Base-by-base conservation (phyloP, 2,329 filamentous ascomycete species). In the Aspergillus tanneri region DNA sequence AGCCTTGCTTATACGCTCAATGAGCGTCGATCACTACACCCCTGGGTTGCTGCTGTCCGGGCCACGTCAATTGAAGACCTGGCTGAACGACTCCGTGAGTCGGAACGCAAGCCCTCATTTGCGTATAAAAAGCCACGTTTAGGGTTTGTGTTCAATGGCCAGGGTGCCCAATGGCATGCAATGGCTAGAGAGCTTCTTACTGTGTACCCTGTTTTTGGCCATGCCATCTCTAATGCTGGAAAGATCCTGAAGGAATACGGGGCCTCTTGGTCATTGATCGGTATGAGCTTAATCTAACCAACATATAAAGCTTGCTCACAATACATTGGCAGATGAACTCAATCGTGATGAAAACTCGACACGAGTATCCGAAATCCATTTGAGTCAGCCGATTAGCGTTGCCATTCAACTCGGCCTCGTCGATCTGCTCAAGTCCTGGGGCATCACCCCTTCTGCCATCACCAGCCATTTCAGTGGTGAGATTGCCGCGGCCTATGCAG, bases 71-170 rank as follows among this genome's bases (percentile, higher is more conserved):
- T n/a, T n/a, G n/a, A n/a, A n/a, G n/a, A n/a, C n/a, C n/a, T n/a
- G n/a, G n/a, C n/a, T n/a, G n/a, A n/a, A n/a, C n/a, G n/a, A n/a
- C n/a, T n/a, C n/a, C n/a, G n/a, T n/a, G n/a, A n/a, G n/a, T n/a
- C n/a, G n/a, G n/a, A n/a, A n/a, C n/a, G n/a, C n/a, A n/a, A n/a
- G n/a, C n/a, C n/a, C n/a, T n/a, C n/a, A n/a, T n/a, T n/a, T n/a
- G n/a, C n/a, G n/a, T n/a, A n/a, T n/a, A n/a, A n/a, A n/a, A n/a
- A n/a, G 5, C 28, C 43, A 2, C 11, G 7, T 10, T 4, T 54
- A 14, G 53, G 43, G 0, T 63, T 67, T 27, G 44, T 68, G 10
- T 70, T 68, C 49, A 69, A 64, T 3, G 67, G 67, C 1, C 67
- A 70, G 43, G 67, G 67, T 2, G 66, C 67, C 7, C 65, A 69